These are phyloP conservation scores for Candida corydali DNA, from an alignment of 805 yeast species.

Conservation along the genomic window DNA sequence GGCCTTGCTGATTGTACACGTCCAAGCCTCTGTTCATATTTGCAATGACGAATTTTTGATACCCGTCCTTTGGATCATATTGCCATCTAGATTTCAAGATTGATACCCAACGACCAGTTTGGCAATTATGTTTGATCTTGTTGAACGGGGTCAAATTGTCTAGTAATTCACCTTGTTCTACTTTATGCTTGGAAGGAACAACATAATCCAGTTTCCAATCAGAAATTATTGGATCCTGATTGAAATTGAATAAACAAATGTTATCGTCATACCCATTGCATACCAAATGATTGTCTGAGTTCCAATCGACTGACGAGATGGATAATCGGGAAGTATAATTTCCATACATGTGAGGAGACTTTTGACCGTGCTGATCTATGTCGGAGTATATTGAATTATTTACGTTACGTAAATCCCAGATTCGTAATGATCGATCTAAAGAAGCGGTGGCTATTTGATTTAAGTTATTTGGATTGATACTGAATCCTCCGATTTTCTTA, in stretches of 20 bases:
- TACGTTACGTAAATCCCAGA: slow-evolving; percentile 79
- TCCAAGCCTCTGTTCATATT: slow-evolving; percentile 91
- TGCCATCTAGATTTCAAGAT: slow-evolving; percentile 91
- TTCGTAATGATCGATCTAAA: slow-evolving; percentile 73
- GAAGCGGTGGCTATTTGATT: slow-evolving; percentile 83
- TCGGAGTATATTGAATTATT: slow-evolving; percentile 44
- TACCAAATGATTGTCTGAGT: slow-evolving; percentile 60
- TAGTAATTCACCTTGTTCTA: slow-evolving; percentile 15
- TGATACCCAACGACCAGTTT: slow-evolving; percentile 96
- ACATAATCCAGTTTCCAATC: slow-evolving; percentile 18
- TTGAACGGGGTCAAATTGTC: slow-evolving; percentile 54
- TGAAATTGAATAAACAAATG: slow-evolving; percentile 55
- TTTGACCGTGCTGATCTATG: slow-evolving; percentile 36
- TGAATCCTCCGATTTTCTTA: slow-evolving; percentile 88
- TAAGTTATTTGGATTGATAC: slow-evolving; percentile 64
- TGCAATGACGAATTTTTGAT: slow-evolving; percentile 84
- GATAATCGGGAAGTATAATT: slow-evolving; percentile 72
- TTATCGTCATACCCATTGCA: slow-evolving; percentile 94
- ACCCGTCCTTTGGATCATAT: slow-evolving; percentile 58
- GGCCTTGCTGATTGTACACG: slow-evolving; percentile 72
- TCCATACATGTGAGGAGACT: slow-evolving; percentile 51
- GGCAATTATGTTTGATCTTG: slow-evolving; percentile 83
- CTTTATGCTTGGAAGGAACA: slow-evolving; percentile 8
- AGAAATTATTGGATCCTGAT: slow-evolving; percentile 16
- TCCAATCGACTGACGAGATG: slow-evolving; percentile 84